These are phyloP conservation scores for Crassisporium funariophilum DNA, from an alignment of 768 basidiomycete genomes.

Conservation along the genomic window DNA sequence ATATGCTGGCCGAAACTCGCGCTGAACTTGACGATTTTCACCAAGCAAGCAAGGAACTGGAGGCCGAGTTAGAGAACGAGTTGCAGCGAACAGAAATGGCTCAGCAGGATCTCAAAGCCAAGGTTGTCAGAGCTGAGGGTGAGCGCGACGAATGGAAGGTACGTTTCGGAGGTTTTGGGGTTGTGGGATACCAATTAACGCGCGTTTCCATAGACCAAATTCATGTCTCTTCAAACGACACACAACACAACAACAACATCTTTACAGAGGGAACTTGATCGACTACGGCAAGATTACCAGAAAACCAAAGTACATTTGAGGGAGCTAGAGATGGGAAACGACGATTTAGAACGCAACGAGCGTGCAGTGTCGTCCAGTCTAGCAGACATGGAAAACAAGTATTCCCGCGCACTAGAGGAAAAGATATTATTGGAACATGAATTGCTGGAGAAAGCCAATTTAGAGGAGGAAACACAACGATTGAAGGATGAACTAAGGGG, in stretches of 20 bases:
- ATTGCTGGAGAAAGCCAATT: conserved; percentile 81
- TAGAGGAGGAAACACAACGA: conserved; percentile 91
- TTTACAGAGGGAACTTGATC: conserved; percentile 89
- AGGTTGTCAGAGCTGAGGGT: conserved; percentile 65
- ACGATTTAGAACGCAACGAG: conserved; percentile 95
- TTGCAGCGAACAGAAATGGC: conserved; percentile 85
- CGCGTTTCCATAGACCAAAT: conserved; percentile 59
- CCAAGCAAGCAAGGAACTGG: conserved; percentile 85
- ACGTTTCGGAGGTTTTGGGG: conserved; percentile 22
- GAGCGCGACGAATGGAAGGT: conserved; percentile 97
- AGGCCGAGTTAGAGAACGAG: conserved; percentile 92
- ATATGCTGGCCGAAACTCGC: conserved; percentile 83
- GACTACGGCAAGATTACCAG: conserved; percentile 74
- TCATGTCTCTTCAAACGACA: conserved; percentile 83
- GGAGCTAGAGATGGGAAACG: conserved; percentile 96
- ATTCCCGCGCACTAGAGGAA: conserved; percentile 90
- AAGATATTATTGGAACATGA: conserved; percentile 98
- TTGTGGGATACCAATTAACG: conserved; percentile 4
- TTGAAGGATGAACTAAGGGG: conserved; percentile 93
- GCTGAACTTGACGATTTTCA: conserved; percentile 88
- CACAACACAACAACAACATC: conserved; percentile 91
- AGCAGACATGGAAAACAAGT: conserved; percentile 84
- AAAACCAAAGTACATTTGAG: conserved; percentile 72
- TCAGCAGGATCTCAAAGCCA: conserved; percentile 77
- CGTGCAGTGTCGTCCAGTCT: conserved; percentile 82